Conservation (phyloP, 768 basidiomycete species). For the Paxillus rubicundulus region DNA sequence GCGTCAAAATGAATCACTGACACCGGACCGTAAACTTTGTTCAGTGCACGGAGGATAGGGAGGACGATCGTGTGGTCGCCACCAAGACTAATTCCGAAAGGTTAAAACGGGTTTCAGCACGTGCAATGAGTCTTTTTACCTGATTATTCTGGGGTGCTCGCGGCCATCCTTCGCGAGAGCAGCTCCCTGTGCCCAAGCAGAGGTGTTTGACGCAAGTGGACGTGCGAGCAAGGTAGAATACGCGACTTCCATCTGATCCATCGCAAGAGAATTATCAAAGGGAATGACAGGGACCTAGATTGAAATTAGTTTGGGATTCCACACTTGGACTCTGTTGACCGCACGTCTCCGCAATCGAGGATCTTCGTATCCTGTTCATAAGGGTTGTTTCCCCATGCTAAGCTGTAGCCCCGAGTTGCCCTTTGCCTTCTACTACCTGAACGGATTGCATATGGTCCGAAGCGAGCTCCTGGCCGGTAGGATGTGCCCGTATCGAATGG, state of each 20-base stretch:
- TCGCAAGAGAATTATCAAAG: constrained; percentile 78
- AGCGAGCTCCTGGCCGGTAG: constrained; percentile 68
- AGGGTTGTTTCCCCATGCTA: constrained; percentile 72
- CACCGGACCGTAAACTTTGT: constrained; percentile 78
- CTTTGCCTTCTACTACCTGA: constrained; percentile 71
- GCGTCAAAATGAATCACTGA: constrained; percentile 85
- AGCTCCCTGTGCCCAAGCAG: constrained; percentile 26
- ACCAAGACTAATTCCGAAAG: constrained; percentile 44
- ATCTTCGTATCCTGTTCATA: constrained; percentile 55
- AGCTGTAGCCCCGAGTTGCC: constrained; percentile 58
- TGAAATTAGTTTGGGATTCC: neutral
- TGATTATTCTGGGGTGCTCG: constrained; percentile 74
- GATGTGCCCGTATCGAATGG: constrained; percentile 71
- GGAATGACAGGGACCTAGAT: constrained; percentile 69
- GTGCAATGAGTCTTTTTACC: constrained; percentile 27
- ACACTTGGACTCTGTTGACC: neutral
- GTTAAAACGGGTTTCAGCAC: neutral
- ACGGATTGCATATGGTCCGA: constrained; percentile 84
- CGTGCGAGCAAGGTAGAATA: constrained; percentile 75
- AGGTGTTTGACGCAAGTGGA: constrained; percentile 32
- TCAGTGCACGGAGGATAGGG: constrained; percentile 77
- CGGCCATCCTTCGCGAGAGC: constrained; percentile 52
- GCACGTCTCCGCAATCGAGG: constrained; percentile 83
- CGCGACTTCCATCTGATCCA: constrained; percentile 86
- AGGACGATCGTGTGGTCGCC: constrained; percentile 90